Conservation (phyloP, 495 filamentous ascomycete genomes). For the Penicillium paxilli region DNA sequence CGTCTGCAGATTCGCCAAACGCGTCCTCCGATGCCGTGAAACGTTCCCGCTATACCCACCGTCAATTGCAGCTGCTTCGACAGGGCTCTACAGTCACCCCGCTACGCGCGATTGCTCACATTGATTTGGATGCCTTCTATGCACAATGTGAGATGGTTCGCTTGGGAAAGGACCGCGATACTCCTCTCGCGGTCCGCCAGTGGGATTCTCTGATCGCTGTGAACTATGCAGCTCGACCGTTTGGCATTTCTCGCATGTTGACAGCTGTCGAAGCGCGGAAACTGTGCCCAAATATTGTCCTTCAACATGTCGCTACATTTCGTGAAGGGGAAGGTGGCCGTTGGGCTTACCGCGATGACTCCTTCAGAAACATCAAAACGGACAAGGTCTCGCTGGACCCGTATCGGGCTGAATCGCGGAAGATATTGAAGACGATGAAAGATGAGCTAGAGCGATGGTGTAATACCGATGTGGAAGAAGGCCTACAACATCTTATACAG, state of each 20-base stretch:
- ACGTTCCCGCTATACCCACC: slow-evolving; percentile 78
- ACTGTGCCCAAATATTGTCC: slow-evolving; percentile 77
- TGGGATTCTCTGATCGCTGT: slow-evolving; percentile 87
- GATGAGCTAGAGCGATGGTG: slow-evolving; percentile 54
- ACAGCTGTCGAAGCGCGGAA: slow-evolving; percentile 82
- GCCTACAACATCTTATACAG: slow-evolving; percentile 54
- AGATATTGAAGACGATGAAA: slow-evolving; percentile 81
- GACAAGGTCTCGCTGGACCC: slow-evolving; percentile 94
- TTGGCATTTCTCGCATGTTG: slow-evolving; percentile 73
- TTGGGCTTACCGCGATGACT: slow-evolving; percentile 90
- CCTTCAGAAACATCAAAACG: slow-evolving; percentile 69
- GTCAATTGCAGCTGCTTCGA: slow-evolving; percentile 74
- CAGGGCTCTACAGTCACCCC: slow-evolving; percentile 70
- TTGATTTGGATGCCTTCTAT: slow-evolving; percentile 98
- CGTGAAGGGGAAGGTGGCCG: slow-evolving; percentile 78
- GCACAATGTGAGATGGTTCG: slow-evolving; percentile 95
- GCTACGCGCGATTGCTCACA: slow-evolving; percentile 83
- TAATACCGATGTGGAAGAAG: slow-evolving; percentile 11
- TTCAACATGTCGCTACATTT: slow-evolving; percentile 96
- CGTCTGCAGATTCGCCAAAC: slow-evolving; percentile 24
- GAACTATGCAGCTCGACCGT: slow-evolving; percentile 87
- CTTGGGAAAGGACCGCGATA: slow-evolving; percentile 67
- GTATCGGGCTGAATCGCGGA: slow-evolving; percentile 81
- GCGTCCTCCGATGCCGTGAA: slow-evolving; percentile 41
- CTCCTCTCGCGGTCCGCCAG: slow-evolving; percentile 85